These are phyloP conservation scores for Passalora sequoiae DNA, from an alignment of 2,329 filamentous ascomycete genomes.

Conservation along the genomic window DNA sequence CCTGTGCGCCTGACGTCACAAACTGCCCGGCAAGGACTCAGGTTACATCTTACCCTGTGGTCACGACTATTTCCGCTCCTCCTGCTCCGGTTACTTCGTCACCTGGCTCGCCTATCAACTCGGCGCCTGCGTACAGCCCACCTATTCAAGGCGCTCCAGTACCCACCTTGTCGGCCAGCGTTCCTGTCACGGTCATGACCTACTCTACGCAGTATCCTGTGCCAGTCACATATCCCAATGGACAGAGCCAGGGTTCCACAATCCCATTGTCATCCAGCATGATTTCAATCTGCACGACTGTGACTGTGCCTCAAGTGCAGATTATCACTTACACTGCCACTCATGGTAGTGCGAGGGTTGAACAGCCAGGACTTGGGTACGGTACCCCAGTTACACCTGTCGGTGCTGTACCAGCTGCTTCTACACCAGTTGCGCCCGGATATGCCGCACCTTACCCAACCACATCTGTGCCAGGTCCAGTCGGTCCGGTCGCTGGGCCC, in stretches of 20 bases:
- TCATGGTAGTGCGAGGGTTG: constrained; percentile 9
- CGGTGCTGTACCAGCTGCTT: constrained; percentile 3
- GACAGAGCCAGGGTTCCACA: constrained; percentile 30
- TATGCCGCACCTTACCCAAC: constrained; percentile 12
- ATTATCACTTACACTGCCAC: constrained; percentile 22
- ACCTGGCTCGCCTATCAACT: constrained; percentile 7
- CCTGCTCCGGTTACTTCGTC: constrained; percentile 1
- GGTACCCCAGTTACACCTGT: constrained; percentile 9
- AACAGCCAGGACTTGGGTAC: constrained; percentile 20
- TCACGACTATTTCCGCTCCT: constrained; percentile 17
- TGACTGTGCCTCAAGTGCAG: constrained; percentile 42
- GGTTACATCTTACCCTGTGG: constrained; percentile 18
- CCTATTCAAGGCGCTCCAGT: too few species aligned
- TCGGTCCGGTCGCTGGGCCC: constrained; percentile 9
- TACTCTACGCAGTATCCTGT: constrained; percentile 35
- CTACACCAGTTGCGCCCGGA: not conserved
- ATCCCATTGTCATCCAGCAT: constrained; percentile 31
- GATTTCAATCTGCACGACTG: constrained; percentile 35
- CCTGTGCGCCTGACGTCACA: constrained; percentile 36
- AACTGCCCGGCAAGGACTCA: constrained; percentile 32
- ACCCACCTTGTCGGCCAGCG: constrained; percentile 17
- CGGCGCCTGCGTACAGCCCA: constrained; percentile 7
- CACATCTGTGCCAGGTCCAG: constrained; percentile 9
- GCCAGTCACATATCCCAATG: constrained; percentile 35
- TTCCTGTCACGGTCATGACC: constrained; percentile 39